A percentile compares a stretch with the other conserved stretches of the same genome.
Evolutionary conservation across 1,284 basidiomycete species (phyloP).

Genomic region (Bjerkandera adusta): DNA sequence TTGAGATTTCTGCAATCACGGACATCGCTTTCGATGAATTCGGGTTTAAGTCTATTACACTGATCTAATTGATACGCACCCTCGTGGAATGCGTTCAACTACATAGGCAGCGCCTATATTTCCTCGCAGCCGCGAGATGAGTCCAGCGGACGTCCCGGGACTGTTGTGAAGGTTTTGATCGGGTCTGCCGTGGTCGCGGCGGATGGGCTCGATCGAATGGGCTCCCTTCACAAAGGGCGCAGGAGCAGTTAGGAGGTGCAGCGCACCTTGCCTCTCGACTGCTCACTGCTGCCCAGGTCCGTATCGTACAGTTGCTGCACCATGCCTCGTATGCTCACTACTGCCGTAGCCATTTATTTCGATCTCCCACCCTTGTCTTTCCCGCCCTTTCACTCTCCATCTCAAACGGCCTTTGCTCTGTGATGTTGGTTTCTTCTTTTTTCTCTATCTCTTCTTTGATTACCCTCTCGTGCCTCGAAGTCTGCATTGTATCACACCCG

Average conservation of each 20-base stretch:
- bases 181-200: too few relatives aligned
- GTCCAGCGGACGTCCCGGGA: background rate
- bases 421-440: too few relatives aligned
- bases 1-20: background rate
- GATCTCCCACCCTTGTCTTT: background rate
- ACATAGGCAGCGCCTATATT: too few relatives aligned
- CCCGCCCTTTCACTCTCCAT: background rate
- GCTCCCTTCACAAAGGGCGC: background rate
- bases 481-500: too few relatives aligned
- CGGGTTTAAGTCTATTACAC: background rate
- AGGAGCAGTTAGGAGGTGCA: conserved; percentile 1
- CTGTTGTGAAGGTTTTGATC: background rate
- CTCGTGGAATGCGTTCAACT: background rate
- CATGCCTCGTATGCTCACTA: too few relatives aligned
- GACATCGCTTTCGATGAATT: too few relatives aligned
- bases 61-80: background rate
- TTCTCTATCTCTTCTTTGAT: too few relatives aligned
- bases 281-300: background rate
- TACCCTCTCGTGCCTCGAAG: too few relatives aligned
- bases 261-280: background rate
- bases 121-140: background rate
- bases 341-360: too few relatives aligned
- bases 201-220: background rate
- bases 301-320: background rate
- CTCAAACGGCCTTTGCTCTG: background rate